Conservation (phyloP, 2,329 filamentous ascomycete genomes). For the Stagonosporopsis rhizophila region DNA sequence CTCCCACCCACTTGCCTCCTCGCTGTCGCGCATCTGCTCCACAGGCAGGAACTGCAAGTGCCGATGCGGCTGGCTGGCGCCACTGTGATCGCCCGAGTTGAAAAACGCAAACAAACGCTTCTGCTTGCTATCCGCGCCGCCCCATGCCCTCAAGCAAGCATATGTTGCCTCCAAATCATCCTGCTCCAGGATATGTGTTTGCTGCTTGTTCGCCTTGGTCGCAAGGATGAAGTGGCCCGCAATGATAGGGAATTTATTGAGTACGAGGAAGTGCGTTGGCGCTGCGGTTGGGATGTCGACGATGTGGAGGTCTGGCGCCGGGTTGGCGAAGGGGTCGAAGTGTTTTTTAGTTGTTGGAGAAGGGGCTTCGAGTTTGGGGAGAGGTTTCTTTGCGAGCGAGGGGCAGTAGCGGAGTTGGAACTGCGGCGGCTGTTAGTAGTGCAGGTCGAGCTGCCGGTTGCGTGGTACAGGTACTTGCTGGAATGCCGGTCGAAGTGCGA, state of each 20-base stretch:
- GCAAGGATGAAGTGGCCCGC: slow-evolving; percentile 75
- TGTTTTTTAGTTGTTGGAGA: slow-evolving; percentile 31
- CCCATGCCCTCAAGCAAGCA: slow-evolving; percentile 67
- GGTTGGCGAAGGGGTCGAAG: slow-evolving; percentile 70
- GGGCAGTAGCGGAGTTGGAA: slow-evolving; percentile 78
- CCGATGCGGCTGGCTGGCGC: slow-evolving; percentile 74
- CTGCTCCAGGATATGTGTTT: slow-evolving; percentile 68
- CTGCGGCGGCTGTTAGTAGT: slow-evolving; percentile 52
- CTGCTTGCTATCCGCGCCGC: slow-evolving; percentile 34
- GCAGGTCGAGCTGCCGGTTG: background rate
- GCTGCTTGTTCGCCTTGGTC: slow-evolving; percentile 68
- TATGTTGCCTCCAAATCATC: slow-evolving; percentile 68
- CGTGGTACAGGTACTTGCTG: slow-evolving; percentile 39
- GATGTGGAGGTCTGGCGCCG: slow-evolving; percentile 61
- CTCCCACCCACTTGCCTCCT: slow-evolving; percentile 51
- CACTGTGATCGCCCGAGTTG: slow-evolving; percentile 73
- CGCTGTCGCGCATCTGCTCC: slow-evolving; percentile 63
- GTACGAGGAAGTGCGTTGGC: slow-evolving; percentile 67
- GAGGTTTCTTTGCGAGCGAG: slow-evolving; percentile 70
- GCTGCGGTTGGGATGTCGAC: slow-evolving; percentile 54
- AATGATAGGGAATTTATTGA: slow-evolving; percentile 79
- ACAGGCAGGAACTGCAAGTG: slow-evolving; percentile 76
- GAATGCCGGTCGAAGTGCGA: slow-evolving; percentile 46
- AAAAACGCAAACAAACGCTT: slow-evolving; percentile 69
- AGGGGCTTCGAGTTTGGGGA: slow-evolving; percentile 48